Evolutionary conservation across 257 asterid genomes (phyloP).

Genomic region (Solanum sitiens): DNA sequence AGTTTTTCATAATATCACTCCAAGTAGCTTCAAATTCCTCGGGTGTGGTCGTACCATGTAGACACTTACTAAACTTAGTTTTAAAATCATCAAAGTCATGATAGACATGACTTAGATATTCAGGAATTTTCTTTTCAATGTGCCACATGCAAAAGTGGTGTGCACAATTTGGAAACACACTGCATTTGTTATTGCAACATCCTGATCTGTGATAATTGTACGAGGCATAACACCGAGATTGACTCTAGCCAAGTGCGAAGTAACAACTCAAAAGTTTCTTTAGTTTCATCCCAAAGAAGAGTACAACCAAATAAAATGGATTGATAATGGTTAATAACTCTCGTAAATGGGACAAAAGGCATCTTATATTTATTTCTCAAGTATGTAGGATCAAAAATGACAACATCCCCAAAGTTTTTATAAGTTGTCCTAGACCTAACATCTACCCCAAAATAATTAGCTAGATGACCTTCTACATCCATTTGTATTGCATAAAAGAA

Average conservation of each 20-base stretch:
- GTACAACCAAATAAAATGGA: slow-evolving; percentile 2
- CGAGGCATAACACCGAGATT: not conserved
- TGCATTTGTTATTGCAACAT: not conserved
- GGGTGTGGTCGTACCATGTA: no score
- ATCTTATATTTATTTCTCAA: not conserved
- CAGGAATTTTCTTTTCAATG: not conserved
- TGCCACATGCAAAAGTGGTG: not conserved
- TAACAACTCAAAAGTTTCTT: not conserved
- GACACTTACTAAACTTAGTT: no score
- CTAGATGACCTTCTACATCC: not conserved
- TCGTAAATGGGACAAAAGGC: not conserved
- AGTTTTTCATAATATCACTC: no score
- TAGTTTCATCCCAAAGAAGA: slow-evolving; percentile 1
- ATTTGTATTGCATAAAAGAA: not conserved
- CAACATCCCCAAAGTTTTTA: not conserved
- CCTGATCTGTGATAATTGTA: not conserved
- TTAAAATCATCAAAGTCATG: not conserved
- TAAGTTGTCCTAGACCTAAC: not conserved
- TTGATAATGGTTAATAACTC: slow-evolving; percentile 4
- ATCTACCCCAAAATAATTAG: not conserved
- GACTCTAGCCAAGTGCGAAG: not conserved
- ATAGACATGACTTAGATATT: not conserved
- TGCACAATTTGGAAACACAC: not conserved
- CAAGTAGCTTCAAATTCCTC: no score
- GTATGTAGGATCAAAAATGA: not conserved